Base-by-base conservation (phyloP, 2,329 filamentous ascomycete species). In the Leptographium galeiforme region DNA sequence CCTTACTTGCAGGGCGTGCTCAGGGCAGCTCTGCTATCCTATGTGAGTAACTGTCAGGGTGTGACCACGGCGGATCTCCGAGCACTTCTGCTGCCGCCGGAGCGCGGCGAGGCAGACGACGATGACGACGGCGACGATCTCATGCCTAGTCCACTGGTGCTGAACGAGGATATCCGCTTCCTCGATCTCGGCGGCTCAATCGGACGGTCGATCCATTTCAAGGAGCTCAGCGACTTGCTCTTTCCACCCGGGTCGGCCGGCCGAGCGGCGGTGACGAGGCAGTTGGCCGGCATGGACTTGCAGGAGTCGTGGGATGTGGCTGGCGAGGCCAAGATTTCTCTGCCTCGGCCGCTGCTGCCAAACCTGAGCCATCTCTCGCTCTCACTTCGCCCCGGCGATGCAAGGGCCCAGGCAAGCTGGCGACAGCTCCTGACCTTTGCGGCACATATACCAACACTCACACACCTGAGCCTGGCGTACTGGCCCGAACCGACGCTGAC, bases 401-500 rank as follows among this genome's bases (percentile, higher is more conserved):
- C 55, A 19, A 34, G 44, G 57, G 14, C 53, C 54, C 7, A 38
- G 16, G 25, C 25, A 11, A 48, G 34, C 1, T 84, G 80, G 81
- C 75, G 72, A 48, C 77, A 80, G 39, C 71, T 84, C 6, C 67
- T 84, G 30, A 59, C 70, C 2, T 63, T 84, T n/a, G 72, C 77
- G 0, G 63, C 68, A 12, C 78, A 75, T 58, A 63, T 81, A 8
- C 71, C 71, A 0, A 72, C 70, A 14, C 64, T 84, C 41, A 84
- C 80, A 2, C 79, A 84, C 59, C 68, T 84, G 43, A 80, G 74
- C 57, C 69, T 84, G 8, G 78, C 79, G 16, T 77, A 75, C 61
- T 84, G 81, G 81, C 80, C 81, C 1, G 72, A 74, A 50, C 81
- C 81, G 2, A 72, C 72, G 16, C 65, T 80, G n/a, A 78, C 77